Conservation (phyloP, 768 basidiomycete species). For the Xerocomellus intermedius region DNA sequence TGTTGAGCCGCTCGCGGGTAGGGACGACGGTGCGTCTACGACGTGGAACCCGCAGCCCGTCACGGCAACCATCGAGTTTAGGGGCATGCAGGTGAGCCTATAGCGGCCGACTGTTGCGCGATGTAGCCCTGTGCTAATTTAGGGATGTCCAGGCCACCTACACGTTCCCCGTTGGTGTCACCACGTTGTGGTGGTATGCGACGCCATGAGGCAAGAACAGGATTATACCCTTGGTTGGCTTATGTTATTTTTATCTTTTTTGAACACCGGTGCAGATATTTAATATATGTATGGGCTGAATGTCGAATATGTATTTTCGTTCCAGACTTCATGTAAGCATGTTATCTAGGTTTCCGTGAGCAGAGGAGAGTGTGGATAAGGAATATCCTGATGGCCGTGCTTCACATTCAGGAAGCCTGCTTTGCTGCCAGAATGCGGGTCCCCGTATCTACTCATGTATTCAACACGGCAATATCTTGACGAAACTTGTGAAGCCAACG, state of each 20-base stretch:
- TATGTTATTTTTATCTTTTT: neutral
- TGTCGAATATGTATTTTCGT: too few relatives aligned
- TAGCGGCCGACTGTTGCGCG: neutral
- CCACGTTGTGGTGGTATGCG: conserved; percentile 53
- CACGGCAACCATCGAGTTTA: conserved; percentile 59
- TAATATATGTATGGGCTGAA: too few relatives aligned
- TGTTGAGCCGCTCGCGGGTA: conserved; percentile 3
- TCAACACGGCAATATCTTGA: too few relatives aligned
- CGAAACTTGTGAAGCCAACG: too few relatives aligned
- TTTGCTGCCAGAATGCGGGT: too few relatives aligned
- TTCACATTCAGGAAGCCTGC: too few relatives aligned
- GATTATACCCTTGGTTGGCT: neutral
- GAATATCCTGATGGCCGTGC: too few relatives aligned
- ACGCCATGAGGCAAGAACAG: conserved; percentile 1
- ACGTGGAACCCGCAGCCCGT: conserved; percentile 56
- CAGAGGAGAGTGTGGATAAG: too few relatives aligned
- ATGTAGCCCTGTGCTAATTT: neutral
- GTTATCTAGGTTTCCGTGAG: too few relatives aligned
- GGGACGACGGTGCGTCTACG: conserved; percentile 51
- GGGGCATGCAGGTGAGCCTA: conserved; percentile 51
- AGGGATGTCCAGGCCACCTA: conserved; percentile 49
- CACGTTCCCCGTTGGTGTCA: conserved; percentile 77
- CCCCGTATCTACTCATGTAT: too few relatives aligned
- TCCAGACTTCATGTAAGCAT: too few relatives aligned
- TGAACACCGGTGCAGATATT: neutral